Percentiles rank a stretch among this genome's conserved stretches.
These are phyloP conservation scores for Athelia psychrophila DNA, from an alignment of 1,284 basidiomycete genomes.

Conservation along the genomic window DNA sequence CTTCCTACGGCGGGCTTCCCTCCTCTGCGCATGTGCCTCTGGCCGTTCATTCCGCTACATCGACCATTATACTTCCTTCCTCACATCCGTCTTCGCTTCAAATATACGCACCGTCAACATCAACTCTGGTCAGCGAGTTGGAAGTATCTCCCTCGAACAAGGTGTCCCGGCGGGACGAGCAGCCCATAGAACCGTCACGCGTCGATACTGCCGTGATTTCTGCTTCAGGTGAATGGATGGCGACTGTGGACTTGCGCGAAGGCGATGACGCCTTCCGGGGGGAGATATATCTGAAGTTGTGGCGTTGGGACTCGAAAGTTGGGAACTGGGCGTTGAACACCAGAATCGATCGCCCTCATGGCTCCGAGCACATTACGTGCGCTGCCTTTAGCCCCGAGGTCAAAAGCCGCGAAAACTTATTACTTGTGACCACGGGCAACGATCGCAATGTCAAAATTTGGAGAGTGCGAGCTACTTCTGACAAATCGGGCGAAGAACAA, in stretches of 20 bases:
- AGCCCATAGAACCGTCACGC: conserved; percentile 72
- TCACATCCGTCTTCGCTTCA: conserved; percentile 96
- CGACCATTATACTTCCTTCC: conserved; percentile 85
- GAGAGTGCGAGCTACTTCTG: conserved; percentile 47
- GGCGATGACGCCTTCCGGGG: conserved; percentile 59
- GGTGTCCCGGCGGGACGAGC: conserved; percentile 82
- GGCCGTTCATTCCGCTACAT: conserved; percentile 67
- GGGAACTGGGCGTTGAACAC: conserved; percentile 79
- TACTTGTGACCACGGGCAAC: conserved; percentile 63
- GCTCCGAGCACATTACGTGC: conserved; percentile 58
- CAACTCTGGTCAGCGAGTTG: conserved; percentile 79
- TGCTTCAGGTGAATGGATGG: conserved; percentile 84
- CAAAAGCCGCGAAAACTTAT: conserved; percentile 25
- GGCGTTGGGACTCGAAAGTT: conserved; percentile 74
- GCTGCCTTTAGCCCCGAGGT: conserved; percentile 63
- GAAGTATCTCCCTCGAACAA: conserved; percentile 95
- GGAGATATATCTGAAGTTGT: conserved; percentile 87
- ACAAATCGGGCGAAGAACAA: conserved; percentile 45
- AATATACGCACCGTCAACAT: conserved; percentile 77
- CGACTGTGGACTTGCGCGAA: conserved; percentile 81
- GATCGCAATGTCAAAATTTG: conserved; percentile 75
- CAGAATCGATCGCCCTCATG: conserved; percentile 89
- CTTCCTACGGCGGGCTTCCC: conserved; percentile 36
- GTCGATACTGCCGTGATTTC: conserved; percentile 76
- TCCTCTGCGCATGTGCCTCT: conserved; percentile 54